Percentiles rank a stretch among this genome's conserved stretches.
Conservation (phyloP, 805 yeast genomes). For the Teunomyces atbi region DNA sequence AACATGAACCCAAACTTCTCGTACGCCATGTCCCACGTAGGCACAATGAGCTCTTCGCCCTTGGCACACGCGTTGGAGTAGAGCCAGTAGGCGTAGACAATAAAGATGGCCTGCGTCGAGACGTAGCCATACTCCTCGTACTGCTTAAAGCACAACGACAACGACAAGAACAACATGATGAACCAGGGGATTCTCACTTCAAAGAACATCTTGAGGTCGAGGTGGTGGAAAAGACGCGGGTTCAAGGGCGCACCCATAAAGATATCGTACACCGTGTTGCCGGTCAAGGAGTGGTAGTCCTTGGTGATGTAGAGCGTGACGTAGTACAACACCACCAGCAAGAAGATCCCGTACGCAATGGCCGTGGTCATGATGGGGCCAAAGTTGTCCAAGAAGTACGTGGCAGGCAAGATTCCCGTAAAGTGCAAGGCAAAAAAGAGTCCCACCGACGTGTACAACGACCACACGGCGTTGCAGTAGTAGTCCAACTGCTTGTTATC, state of each 20-base stretch:
- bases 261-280: constrained; percentile 83
- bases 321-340: constrained; percentile 68
- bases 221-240: constrained; percentile 86
- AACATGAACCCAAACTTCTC: constrained; percentile 99
- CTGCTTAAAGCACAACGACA: constrained; percentile 76
- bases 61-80: constrained; percentile 97
- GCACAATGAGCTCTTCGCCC: constrained; percentile 96
- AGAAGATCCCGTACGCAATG: constrained; percentile 69
- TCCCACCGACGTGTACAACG: constrained; percentile 69
- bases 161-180: constrained; percentile 72
- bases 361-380: constrained; percentile 94
- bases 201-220: constrained; percentile 92
- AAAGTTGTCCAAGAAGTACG: constrained; percentile 74
- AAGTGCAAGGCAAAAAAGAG: constrained; percentile 64
- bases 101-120: constrained; percentile 69
- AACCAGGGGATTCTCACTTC: constrained; percentile 98
- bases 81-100: constrained; percentile 84
- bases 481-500: constrained; percentile 81
- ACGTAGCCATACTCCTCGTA: constrained; percentile 77
- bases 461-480: constrained; percentile 87
- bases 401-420: constrained; percentile 70
- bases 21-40: constrained; percentile 99
- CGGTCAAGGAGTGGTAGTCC: constrained; percentile 89
- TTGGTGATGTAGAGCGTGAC: constrained; percentile 62
- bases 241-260: constrained; percentile 98